Percentiles rank a stretch among this genome's conserved stretches.
Conservation (phyloP, 257 asterid species). For the Handroanthus guayacan region DNA sequence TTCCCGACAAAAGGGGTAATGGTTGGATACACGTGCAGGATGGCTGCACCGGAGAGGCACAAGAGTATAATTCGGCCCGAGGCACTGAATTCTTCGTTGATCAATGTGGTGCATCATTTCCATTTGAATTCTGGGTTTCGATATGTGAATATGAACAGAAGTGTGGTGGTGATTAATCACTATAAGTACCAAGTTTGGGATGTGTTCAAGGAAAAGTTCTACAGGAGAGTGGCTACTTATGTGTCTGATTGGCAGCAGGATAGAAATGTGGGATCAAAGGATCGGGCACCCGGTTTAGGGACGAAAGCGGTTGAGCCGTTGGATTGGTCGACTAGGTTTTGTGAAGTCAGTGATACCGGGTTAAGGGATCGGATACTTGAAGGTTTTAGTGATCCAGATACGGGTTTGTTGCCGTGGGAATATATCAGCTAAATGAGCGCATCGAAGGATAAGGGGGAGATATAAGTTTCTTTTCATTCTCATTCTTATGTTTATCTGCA, state of each 20-base stretch:
- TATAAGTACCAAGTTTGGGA: slow-evolving; percentile 92
- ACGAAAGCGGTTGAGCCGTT: slow-evolving; percentile 72
- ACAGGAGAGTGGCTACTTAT: slow-evolving; percentile 76
- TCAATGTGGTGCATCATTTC: slow-evolving; percentile 82
- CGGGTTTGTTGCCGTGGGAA: slow-evolving; percentile 75
- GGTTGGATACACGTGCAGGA: slow-evolving; percentile 78
- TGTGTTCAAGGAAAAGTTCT: slow-evolving; percentile 78
- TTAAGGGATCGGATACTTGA: slow-evolving; percentile 50
- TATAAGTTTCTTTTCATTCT: too few relatives aligned
- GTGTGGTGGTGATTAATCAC: slow-evolving; percentile 68
- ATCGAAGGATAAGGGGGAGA: not conserved
- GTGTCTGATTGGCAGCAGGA: slow-evolving; percentile 86
- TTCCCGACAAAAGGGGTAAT: slow-evolving; percentile 61
- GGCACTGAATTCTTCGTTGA: slow-evolving; percentile 56
- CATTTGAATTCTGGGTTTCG: slow-evolving; percentile 51
- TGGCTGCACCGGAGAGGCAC: slow-evolving; percentile 71
- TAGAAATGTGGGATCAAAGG: slow-evolving; percentile 66
- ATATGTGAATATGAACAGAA: slow-evolving; percentile 42
- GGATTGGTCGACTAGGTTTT: slow-evolving; percentile 69
- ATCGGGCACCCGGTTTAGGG: slow-evolving; percentile 81
- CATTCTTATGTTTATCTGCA: too few relatives aligned
- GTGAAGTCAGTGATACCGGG: slow-evolving; percentile 68
- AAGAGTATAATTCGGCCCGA: slow-evolving; percentile 76
- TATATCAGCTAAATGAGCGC: slow-evolving; percentile 16
- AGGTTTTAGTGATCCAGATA: slow-evolving; percentile 45